A percentile compares a stretch with the other conserved stretches of the same genome.
phyloP scores from a whole-genome alignment of 2,329 filamentous ascomycete species.

The Penicillium polonicum region DNA sequence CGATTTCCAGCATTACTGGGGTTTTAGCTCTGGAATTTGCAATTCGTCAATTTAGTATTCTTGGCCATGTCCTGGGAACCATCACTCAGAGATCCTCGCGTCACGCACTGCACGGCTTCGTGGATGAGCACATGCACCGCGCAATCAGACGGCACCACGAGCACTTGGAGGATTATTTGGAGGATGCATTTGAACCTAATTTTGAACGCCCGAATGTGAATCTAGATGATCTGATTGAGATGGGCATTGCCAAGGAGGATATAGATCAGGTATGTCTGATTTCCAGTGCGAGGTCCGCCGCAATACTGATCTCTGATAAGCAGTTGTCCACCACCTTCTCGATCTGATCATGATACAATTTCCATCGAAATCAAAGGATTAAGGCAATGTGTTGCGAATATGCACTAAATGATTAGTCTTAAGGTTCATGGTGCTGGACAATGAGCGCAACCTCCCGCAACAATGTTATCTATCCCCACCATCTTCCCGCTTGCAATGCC shows the following conservation, averaged over 20 bases:
- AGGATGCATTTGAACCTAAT: conserved; percentile 3
- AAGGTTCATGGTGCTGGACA: background rate
- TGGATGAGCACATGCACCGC: no score
- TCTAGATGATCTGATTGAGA: background rate
- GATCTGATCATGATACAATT: background rate
- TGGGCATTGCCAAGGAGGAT: background rate
- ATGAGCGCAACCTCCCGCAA: background rate
- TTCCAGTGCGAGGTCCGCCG: no score
- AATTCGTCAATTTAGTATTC: no score
- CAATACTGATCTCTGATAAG: background rate
- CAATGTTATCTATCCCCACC: background rate
- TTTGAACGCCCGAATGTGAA: background rate
- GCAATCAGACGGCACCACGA: no score
- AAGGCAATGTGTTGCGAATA: background rate
- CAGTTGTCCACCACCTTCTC: background rate
- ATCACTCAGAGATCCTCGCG: no score
- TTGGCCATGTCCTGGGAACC: no score
- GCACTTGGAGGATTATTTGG: no score
- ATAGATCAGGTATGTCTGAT: background rate
- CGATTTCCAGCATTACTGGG: no score
- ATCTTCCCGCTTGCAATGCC: background rate
- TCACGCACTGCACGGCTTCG: no score
- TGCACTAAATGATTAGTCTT: background rate
- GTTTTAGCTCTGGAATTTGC: no score
- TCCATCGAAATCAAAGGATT: background rate